A percentile compares a stretch with the other conserved stretches of the same genome.
Evolutionary conservation across 2,329 filamentous ascomycete species (phyloP).

Genomic region (Cyphellophora europaea): DNA sequence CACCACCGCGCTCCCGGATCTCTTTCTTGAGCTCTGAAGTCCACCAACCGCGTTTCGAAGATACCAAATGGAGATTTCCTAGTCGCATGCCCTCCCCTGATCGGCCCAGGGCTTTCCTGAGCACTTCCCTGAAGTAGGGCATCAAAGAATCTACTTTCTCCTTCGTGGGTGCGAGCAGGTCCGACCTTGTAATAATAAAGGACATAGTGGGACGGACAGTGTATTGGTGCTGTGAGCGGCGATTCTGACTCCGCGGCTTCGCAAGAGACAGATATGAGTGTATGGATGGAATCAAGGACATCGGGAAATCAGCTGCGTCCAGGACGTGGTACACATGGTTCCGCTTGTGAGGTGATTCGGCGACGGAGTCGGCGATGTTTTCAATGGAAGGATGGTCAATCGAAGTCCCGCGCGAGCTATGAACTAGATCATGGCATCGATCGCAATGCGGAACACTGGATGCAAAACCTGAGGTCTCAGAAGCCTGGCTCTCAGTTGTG

Average conservation of each 20-base stretch:
- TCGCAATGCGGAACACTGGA: slow-evolving; percentile 65
- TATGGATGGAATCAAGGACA: slow-evolving; percentile 77
- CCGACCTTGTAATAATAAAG: slow-evolving; percentile 83
- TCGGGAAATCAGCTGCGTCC: slow-evolving; percentile 92
- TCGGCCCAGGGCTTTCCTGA: slow-evolving; percentile 66
- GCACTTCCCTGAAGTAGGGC: slow-evolving; percentile 69
- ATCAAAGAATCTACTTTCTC: slow-evolving; percentile 76
- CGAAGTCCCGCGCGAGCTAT: slow-evolving; percentile 62
- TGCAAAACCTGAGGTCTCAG: too few species aligned
- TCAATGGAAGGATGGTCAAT: slow-evolving; percentile 75
- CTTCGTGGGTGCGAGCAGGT: slow-evolving; percentile 76
- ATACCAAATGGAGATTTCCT: slow-evolving; percentile 80
- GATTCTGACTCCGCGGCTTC: slow-evolving; percentile 68
- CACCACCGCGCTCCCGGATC: slow-evolving; percentile 74
- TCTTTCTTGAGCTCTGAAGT: slow-evolving; percentile 77
- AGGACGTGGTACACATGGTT: slow-evolving; percentile 95
- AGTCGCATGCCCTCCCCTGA: slow-evolving; percentile 63
- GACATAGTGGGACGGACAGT: slow-evolving; percentile 50
- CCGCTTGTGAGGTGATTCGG: slow-evolving; percentile 77
- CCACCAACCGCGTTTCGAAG: slow-evolving; percentile 83
- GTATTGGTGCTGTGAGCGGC: slow-evolving; percentile 46
- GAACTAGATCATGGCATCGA: slow-evolving; percentile 71
- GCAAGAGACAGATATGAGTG: slow-evolving; percentile 61
- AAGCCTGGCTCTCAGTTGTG: too few species aligned
- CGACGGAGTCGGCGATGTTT: slow-evolving; percentile 72